Conservation (phyloP, 768 basidiomycete species). For the Gloeophyllum trabeum region DNA sequence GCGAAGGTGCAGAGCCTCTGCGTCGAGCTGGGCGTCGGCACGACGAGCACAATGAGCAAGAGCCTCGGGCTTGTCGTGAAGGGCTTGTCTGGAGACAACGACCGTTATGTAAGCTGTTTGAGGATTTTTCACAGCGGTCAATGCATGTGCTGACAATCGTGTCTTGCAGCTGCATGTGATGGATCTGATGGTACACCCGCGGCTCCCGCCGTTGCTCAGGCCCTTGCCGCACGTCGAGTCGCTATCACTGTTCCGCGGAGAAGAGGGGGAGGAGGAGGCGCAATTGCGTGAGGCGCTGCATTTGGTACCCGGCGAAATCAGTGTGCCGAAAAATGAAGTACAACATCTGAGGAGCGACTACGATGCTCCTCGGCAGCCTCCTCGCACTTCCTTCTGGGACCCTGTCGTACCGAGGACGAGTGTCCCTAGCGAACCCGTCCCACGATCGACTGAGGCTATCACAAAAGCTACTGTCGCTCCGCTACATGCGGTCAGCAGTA, state of each 20-base stretch:
- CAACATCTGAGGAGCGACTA: neutral
- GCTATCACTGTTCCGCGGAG: slow-evolving; percentile 46
- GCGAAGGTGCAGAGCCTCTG: slow-evolving; percentile 35
- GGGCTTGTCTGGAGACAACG: slow-evolving; percentile 18
- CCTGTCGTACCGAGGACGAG: neutral
- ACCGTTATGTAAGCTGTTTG: slow-evolving; percentile 17
- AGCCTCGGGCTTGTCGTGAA: slow-evolving; percentile 44
- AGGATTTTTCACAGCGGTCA: too few relatives aligned
- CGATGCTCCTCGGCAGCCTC: neutral
- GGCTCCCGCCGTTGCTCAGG: slow-evolving; percentile 65
- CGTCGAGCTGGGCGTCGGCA: slow-evolving; percentile 39
- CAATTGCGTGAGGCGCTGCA: slow-evolving; percentile 30
- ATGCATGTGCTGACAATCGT: too few relatives aligned
- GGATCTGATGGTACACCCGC: slow-evolving; percentile 67
- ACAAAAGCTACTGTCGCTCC: neutral
- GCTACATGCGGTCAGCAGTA: too few relatives aligned
- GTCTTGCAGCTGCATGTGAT: too few relatives aligned
- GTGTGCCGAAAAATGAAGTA: too few relatives aligned
- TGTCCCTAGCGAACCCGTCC: neutral
- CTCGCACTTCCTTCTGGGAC: too few relatives aligned
- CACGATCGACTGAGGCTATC: neutral
- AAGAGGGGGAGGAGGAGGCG: slow-evolving; percentile 56
- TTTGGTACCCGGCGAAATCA: too few relatives aligned
- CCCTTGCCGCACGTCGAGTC: slow-evolving; percentile 52
- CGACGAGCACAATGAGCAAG: slow-evolving; percentile 48